phyloP scores from a whole-genome alignment of 495 filamentous ascomycete genomes.

The Antarctomyces pellizariae region DNA sequence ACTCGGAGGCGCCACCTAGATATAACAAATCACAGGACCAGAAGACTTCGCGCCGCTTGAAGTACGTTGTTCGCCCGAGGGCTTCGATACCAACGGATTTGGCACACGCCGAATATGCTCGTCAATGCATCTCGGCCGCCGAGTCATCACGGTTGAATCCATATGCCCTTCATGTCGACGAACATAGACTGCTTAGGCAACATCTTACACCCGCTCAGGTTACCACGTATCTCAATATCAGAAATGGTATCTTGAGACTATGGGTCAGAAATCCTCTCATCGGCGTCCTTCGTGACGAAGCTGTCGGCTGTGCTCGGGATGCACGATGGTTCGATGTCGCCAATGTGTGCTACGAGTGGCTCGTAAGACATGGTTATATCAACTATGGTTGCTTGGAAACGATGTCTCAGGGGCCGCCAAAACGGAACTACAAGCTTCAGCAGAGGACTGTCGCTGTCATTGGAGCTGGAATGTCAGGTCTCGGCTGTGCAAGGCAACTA shows the following conservation, averaged over 20 bases:
- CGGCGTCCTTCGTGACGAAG: conserved; percentile 67
- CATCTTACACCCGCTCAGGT: conserved; percentile 76
- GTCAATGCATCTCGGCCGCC: conserved; percentile 71
- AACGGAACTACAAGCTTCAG: conserved; percentile 28
- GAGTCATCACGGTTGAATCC: conserved; percentile 78
- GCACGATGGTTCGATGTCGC: conserved; percentile 79
- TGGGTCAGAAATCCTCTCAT: conserved; percentile 84
- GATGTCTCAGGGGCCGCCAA: conserved; percentile 10
- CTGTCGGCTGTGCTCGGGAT: conserved; percentile 78
- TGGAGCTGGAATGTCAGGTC: conserved; percentile 81
- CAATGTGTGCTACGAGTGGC: conserved; percentile 76
- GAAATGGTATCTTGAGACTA: conserved; percentile 80
- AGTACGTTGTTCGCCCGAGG: conserved; percentile 38
- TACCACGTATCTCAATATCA: conserved; percentile 88
- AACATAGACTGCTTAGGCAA: conserved; percentile 55
- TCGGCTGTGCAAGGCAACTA: conserved; percentile 81
- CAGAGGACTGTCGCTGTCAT: conserved; percentile 74
- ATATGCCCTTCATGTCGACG: conserved; percentile 65
- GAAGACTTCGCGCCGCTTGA: conserved; percentile 9
- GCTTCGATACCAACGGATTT: conserved; percentile 63
- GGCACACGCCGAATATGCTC: conserved; percentile 49
- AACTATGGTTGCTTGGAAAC: conserved; percentile 67
- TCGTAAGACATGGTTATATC: conserved; percentile 77
- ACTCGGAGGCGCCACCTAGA: conserved; percentile 8
- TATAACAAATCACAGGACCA: conserved; percentile 2